Percentiles rank a stretch among this genome's conserved stretches.
Conservation (phyloP, 768 basidiomycete genomes). For the Rhizopogon salebrosus region DNA sequence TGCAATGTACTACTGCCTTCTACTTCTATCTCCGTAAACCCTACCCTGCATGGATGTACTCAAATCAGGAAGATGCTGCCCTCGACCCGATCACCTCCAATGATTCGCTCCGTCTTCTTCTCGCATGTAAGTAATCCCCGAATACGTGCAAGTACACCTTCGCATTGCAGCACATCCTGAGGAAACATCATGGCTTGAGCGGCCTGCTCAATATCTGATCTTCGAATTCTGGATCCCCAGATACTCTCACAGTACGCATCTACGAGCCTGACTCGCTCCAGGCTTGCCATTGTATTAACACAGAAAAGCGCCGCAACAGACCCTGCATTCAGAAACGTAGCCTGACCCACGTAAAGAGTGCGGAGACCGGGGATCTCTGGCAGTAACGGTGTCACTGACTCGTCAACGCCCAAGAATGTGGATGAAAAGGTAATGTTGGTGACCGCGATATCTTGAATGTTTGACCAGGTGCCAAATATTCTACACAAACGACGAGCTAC, state of each 20-base stretch:
- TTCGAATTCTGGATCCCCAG: constrained; percentile 50
- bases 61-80: constrained; percentile 18
- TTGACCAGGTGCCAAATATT: constrained; percentile 32
- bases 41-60: not conserved
- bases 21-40: not conserved
- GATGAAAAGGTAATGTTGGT: constrained; percentile 41
- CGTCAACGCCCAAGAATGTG: constrained; percentile 2
- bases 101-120: constrained; percentile 46
- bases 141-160: constrained; percentile 27
- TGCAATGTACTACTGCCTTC: not conserved
- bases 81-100: constrained; percentile 46
- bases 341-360: constrained; percentile 45
- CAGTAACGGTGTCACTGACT: constrained; percentile 22
- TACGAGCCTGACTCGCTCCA: constrained; percentile 38
- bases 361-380: constrained; percentile 34
- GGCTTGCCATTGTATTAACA: constrained; percentile 13
- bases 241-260: constrained; percentile 54
- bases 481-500: constrained; percentile 20
- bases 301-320: constrained; percentile 34
- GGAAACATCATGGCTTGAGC: constrained; percentile 3
- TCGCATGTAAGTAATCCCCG: constrained; percentile 42
- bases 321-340: constrained; percentile 38
- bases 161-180: constrained; percentile 7
- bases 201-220: constrained; percentile 42
- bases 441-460: constrained; percentile 40